Evolutionary conservation across 208 protist species (phyloP).

Genomic region (Vickermania spadyakhi): DNA sequence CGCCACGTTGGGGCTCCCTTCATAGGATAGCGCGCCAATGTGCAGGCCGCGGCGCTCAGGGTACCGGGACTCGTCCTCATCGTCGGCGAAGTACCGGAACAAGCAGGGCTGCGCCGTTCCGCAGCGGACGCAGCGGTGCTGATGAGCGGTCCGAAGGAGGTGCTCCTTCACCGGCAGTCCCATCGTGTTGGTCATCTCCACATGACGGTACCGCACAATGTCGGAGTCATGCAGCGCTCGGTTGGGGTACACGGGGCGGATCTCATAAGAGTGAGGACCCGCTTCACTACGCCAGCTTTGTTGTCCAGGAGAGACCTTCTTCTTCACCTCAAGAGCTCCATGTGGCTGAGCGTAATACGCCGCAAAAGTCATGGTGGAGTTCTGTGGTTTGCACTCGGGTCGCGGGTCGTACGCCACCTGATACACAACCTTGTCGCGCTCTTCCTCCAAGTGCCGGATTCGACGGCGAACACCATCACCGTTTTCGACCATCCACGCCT

Average conservation of each 20-base stretch:
- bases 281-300: background rate
- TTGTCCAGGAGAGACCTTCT: background rate
- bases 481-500: background rate
- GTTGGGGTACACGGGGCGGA: slow-evolving; percentile 1
- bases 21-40: background rate
- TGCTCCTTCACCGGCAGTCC: background rate
- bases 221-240: background rate
- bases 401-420: background rate
- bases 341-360: background rate
- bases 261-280: background rate
- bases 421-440: background rate
- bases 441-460: background rate
- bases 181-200: slow-evolving; percentile 2
- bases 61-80: background rate
- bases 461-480: background rate
- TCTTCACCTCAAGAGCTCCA: background rate
- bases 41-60: background rate
- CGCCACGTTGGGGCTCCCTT: background rate
- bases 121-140: background rate
- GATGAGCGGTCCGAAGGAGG: background rate
- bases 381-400: background rate
- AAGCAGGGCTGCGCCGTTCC: background rate
- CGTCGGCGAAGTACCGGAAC: background rate
- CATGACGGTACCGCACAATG: slow-evolving; percentile 1
- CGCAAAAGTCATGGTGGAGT: background rate